Evolutionary conservation across 2,329 filamentous ascomycete species (phyloP).

Genomic region (Amauroascus niger): DNA sequence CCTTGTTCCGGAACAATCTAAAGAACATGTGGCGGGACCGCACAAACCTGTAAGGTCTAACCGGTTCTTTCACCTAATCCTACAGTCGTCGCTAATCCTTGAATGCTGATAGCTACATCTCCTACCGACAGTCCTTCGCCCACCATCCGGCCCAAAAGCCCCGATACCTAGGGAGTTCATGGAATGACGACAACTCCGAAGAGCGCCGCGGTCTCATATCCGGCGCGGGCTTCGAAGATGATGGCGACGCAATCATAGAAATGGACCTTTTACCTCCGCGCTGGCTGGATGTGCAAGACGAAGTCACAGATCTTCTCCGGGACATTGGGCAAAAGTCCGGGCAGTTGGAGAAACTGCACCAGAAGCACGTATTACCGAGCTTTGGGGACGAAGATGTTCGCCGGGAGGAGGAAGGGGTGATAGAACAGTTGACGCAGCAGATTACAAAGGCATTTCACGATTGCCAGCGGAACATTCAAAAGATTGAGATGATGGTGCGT

Average conservation of each 20-base stretch:
- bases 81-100: conserved; percentile 16
- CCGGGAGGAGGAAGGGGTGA: conserved; percentile 74
- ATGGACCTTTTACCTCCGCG: conserved; percentile 94
- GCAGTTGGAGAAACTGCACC: conserved; percentile 81
- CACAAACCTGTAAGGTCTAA: conserved; percentile 76
- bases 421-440: conserved; percentile 79
- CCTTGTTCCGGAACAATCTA: conserved; percentile 2
- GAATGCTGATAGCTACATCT: conserved; percentile 64
- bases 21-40: conserved; percentile 92
- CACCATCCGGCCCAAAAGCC: conserved; percentile 86
- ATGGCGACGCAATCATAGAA: conserved; percentile 91
- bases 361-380: conserved; percentile 91
- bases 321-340: conserved; percentile 75
- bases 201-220: conserved; percentile 79
- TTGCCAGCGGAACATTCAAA: conserved; percentile 80
- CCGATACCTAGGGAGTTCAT: conserved; percentile 51
- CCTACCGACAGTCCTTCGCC: conserved; percentile 95
- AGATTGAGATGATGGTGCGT: conserved; percentile 75
- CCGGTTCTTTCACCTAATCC: background rate
- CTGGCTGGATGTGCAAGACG: conserved; percentile 92
- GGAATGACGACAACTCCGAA: conserved; percentile 47
- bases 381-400: conserved; percentile 94
- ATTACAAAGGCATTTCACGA: conserved; percentile 84
- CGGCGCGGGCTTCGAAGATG: conserved; percentile 46
- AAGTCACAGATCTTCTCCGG: conserved; percentile 72